phyloP scores from a whole-genome alignment of 2,329 filamentous ascomycete species.

The Mycosphaerella arachidis region DNA sequence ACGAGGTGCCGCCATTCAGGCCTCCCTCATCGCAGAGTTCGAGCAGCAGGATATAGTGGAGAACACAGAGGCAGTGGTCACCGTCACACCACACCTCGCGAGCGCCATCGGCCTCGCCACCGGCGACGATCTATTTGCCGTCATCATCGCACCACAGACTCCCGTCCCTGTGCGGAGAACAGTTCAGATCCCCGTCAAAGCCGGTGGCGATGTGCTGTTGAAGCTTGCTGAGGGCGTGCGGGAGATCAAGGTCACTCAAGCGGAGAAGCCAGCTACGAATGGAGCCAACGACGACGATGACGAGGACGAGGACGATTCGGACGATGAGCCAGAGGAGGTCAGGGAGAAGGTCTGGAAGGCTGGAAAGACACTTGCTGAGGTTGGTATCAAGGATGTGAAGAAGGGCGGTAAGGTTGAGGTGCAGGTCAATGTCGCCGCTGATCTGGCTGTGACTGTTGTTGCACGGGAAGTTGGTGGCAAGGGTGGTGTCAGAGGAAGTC shows the following conservation, averaged over 20 bases:
- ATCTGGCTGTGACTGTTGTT: slow-evolving; percentile 74
- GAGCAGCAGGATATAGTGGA: slow-evolving; percentile 91
- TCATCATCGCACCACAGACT: slow-evolving; percentile 79
- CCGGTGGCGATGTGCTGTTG: slow-evolving; percentile 82
- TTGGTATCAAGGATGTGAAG: slow-evolving; percentile 76
- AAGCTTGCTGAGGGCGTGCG: slow-evolving; percentile 82
- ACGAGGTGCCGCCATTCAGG: slow-evolving; percentile 91
- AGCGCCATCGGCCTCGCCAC: slow-evolving; percentile 84
- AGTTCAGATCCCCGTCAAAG: slow-evolving; percentile 69
- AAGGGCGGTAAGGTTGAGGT: slow-evolving; percentile 89
- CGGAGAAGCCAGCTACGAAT: slow-evolving; percentile 63
- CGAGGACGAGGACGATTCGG: slow-evolving; percentile 54
- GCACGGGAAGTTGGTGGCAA: slow-evolving; percentile 83
- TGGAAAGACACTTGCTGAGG: slow-evolving; percentile 76
- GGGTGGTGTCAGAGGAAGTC: slow-evolving; percentile 68
- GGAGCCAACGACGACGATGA: slow-evolving; percentile 55
- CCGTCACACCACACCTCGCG: slow-evolving; percentile 83
- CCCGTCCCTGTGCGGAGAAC: slow-evolving; percentile 84
- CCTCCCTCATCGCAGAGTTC: slow-evolving; percentile 89
- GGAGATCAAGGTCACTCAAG: slow-evolving; percentile 90
- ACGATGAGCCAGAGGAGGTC: slow-evolving; percentile 82
- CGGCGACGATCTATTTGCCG: slow-evolving; percentile 66
- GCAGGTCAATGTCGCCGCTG: slow-evolving; percentile 78
- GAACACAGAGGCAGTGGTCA: slow-evolving; percentile 91
- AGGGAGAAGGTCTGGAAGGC: slow-evolving; percentile 92